These are phyloP conservation scores for Corylus heterophylla DNA, from an alignment of 306 rosid species.

Conservation along the genomic window DNA sequence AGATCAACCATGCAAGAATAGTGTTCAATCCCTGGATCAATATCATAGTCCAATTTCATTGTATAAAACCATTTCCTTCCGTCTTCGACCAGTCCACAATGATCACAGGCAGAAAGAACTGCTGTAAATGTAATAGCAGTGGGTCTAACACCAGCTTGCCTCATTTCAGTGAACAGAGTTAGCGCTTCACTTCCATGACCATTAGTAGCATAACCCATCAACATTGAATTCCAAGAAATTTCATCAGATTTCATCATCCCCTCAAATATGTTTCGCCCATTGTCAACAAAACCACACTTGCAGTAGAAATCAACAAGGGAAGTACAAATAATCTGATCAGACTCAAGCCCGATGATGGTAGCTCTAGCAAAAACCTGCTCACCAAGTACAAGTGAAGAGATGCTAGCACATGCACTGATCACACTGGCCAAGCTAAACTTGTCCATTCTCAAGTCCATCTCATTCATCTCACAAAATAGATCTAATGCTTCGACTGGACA, in stretches of 20 bases:
- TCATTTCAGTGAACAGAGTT: constrained; percentile 58
- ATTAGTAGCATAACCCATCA: constrained; percentile 83
- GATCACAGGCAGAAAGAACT: constrained; percentile 74
- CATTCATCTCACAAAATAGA: constrained; percentile 57
- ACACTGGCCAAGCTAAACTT: constrained; percentile 68
- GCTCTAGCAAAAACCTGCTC: constrained; percentile 70
- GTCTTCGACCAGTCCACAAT: constrained; percentile 68
- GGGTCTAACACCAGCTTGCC: constrained; percentile 48
- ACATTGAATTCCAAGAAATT: constrained; percentile 78
- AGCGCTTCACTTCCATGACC: constrained; percentile 73
- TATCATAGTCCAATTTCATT: constrained; percentile 53
- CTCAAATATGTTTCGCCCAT: constrained; percentile 54
- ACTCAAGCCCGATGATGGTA: constrained; percentile 57
- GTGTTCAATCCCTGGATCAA: constrained; percentile 61
- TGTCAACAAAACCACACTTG: constrained; percentile 70
- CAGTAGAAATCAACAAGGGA: constrained; percentile 77
- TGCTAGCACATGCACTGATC: constrained; percentile 67
- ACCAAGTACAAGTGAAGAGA: constrained; percentile 64
- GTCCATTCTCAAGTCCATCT: constrained; percentile 56
- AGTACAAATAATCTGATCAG: constrained; percentile 49
- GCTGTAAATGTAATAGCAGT: constrained; percentile 65
- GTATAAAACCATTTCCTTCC: constrained; percentile 58
- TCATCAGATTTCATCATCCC: constrained; percentile 56
- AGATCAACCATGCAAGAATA: constrained; percentile 74
- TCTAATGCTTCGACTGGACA: constrained; percentile 61